phyloP scores from a whole-genome alignment of 352 stramenopile species.

The Albugo candida region DNA sequence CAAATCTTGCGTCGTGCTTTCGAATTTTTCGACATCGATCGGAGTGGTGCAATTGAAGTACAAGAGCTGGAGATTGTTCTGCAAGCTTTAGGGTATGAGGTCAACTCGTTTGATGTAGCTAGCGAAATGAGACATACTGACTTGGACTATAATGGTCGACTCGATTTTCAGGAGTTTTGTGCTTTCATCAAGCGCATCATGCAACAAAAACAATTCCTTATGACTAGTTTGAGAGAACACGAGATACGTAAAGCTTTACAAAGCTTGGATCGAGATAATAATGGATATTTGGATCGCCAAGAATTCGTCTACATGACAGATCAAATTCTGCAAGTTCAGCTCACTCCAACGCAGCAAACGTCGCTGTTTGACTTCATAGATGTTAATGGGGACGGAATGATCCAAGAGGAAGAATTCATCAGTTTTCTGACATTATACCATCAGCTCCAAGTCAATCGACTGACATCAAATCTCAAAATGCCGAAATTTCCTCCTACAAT shows the following conservation, averaged over 20 bases:
- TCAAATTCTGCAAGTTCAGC: slow-evolving; percentile 47
- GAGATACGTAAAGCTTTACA: slow-evolving; percentile 59
- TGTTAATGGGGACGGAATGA: slow-evolving; percentile 29
- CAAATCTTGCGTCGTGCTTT: slow-evolving; percentile 37
- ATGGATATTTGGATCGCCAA: slow-evolving; percentile 37
- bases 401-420: slow-evolving; percentile 56
- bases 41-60: slow-evolving; percentile 49
- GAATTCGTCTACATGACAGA: slow-evolving; percentile 65
- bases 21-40: slow-evolving; percentile 61
- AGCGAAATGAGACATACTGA: slow-evolving; percentile 34
- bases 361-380: slow-evolving; percentile 52
- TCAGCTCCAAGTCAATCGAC: neutral
- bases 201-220: slow-evolving; percentile 25
- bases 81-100: slow-evolving; percentile 43
- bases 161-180: slow-evolving; percentile 63
- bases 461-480: slow-evolving; percentile 14
- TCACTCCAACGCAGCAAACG: slow-evolving; percentile 52
- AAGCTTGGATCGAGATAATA: slow-evolving; percentile 39
- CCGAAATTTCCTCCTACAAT: slow-evolving; percentile 6
- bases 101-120: slow-evolving; percentile 42
- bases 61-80: slow-evolving; percentile 42
- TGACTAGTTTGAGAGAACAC: slow-evolving; percentile 42
- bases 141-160: slow-evolving; percentile 33
- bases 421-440: slow-evolving; percentile 23
- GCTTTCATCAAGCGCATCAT: slow-evolving; percentile 47